Base-by-base conservation (phyloP, 2,329 filamentous ascomycete species). In the Xylariaceae sp. region DNA sequence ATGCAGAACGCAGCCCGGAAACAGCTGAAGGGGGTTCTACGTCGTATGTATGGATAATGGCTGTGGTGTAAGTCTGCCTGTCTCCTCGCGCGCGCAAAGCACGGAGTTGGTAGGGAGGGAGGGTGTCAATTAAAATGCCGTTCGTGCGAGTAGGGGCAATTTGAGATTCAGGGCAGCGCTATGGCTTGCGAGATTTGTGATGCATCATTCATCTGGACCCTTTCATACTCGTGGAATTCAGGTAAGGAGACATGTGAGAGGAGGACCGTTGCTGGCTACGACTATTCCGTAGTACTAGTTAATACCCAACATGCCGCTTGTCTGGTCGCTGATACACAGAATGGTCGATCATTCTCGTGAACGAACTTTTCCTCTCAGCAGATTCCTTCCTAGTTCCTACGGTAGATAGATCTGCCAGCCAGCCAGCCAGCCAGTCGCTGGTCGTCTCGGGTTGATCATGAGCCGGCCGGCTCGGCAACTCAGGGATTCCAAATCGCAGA, bases 401-500 rank as follows among this genome's bases (percentile, higher is more conserved):
- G 23, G 23, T 30, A 30, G 23, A 44, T n/a, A 44, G 45, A 18
- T 13, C 17, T 1, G 10, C 48, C 18, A 30, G 23, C 23, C 23
- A 30, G 34, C 3, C 30, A 11, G 18, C 10, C 34, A 34, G 30
- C 30, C 34, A 50, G n/a, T 51, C 49, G 49, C 23, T 51, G 11
- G 17, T 51, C 48, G 47, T 59, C 48, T 54, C 10, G 52, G 49
- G 59, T 63, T 62, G 60, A 60, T 62, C 57, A 62, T 62, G 34
- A 50, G 44, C 52, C 53, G 49, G 57, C 56, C 56, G 49, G 57
- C 56, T 54, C 59, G 57, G 55, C 55, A 45, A 52, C 37, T 35
- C 15, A 18, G 23, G 17, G 52, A 64, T 64, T 64, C 62, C 62
- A 64, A 64, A 64, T 64, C 53, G 5, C 5, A n/a, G 13, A 11